Percentiles rank a stretch among this genome's conserved stretches.
Evolutionary conservation across 306 rosid species (phyloP).

Genomic region (Sophora flavescens): DNA sequence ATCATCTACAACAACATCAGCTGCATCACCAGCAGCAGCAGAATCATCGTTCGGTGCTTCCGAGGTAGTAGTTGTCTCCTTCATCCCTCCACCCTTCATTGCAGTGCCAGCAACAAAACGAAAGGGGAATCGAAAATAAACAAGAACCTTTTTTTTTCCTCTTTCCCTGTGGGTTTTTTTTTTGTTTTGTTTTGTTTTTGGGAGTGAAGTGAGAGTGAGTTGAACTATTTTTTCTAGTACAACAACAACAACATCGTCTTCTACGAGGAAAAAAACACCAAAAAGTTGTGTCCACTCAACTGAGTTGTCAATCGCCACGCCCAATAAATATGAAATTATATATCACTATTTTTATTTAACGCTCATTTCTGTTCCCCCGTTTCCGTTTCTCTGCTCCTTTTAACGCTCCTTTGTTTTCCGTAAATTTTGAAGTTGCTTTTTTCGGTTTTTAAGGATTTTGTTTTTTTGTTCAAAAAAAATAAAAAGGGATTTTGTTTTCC

Average conservation of each 20-base stretch:
- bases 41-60: conserved; percentile 49
- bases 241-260: background rate
- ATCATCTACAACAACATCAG: conserved; percentile 3
- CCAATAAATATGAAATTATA: background rate
- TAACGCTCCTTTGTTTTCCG: background rate
- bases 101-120: background rate
- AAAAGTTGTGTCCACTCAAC: background rate
- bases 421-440: background rate
- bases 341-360: background rate
- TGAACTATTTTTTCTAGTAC: background rate
- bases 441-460: background rate
- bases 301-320: background rate
- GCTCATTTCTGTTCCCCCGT: background rate
- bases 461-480: background rate
- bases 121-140: background rate
- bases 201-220: background rate
- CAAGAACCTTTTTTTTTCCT: no score
- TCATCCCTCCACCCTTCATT: conserved; percentile 64
- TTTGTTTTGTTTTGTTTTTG: background rate
- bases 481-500: background rate
- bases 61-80: conserved; percentile 39
- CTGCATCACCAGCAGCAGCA: background rate
- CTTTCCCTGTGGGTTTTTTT: background rate
- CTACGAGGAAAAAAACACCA: background rate
- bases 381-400: background rate